A percentile compares a stretch with the other conserved stretches of the same genome.
These are phyloP conservation scores for Candida sp. DNA, from an alignment of 1,139 yeast species.

Conservation along the genomic window DNA sequence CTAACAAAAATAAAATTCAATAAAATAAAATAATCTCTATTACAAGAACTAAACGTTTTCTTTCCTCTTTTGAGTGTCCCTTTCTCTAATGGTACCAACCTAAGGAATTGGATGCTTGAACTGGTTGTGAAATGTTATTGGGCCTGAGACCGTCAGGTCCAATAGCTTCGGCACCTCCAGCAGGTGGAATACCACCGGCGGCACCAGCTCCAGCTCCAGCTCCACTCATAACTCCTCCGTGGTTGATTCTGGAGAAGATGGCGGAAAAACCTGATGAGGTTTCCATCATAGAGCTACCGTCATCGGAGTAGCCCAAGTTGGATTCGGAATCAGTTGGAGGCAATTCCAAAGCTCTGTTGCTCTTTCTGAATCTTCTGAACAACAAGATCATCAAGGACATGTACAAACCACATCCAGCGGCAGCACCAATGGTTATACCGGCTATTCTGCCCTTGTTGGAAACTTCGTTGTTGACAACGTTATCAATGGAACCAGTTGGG, in stretches of 20 bases:
- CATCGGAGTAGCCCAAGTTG: slow-evolving; percentile 31
- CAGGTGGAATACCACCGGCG: slow-evolving; percentile 1
- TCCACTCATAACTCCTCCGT: slow-evolving; percentile 14
- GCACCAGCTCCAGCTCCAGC: slow-evolving; percentile 5
- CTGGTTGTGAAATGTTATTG: slow-evolving; percentile 42
- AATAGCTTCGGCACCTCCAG: slow-evolving; percentile 14
- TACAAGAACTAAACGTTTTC: background rate
- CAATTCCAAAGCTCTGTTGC: slow-evolving; percentile 36
- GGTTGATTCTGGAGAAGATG: slow-evolving; percentile 34
- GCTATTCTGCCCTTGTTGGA: slow-evolving; percentile 48
- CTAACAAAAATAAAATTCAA: background rate
- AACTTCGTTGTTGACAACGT: slow-evolving; percentile 19
- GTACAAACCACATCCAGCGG: slow-evolving; percentile 65
- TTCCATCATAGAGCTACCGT: slow-evolving; percentile 16
- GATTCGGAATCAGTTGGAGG: slow-evolving; percentile 50
- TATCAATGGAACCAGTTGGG: slow-evolving; percentile 48
- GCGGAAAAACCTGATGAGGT: slow-evolving; percentile 31
- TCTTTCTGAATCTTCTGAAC: slow-evolving; percentile 42
- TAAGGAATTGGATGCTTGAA: slow-evolving; percentile 49
- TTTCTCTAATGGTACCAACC: slow-evolving; percentile 39
- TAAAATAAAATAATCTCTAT: background rate
- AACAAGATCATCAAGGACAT: slow-evolving; percentile 53
- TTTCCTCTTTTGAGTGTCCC: background rate
- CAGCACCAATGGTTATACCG: slow-evolving; percentile 70
- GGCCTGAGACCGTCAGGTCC: slow-evolving; percentile 6